phyloP scores from a whole-genome alignment of 139 green algal genomes.

The Chlorella sp. region DNA sequence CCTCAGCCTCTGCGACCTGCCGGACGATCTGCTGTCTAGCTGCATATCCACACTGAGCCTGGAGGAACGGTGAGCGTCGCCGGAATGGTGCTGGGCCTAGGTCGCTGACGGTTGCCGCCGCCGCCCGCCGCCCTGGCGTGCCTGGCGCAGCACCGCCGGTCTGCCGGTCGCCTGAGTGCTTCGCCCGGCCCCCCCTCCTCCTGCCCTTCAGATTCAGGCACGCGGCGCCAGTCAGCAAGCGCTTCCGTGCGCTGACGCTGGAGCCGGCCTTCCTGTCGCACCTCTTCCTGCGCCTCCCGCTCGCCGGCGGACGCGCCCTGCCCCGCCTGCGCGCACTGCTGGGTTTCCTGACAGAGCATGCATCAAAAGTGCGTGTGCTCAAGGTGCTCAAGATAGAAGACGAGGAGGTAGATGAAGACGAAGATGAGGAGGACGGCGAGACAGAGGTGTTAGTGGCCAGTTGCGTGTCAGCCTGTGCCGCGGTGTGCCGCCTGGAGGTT shows the following conservation, averaged over 20 bases:
- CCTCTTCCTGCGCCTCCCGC: background rate
- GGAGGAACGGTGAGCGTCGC: background rate
- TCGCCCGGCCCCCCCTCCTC: too few relatives aligned
- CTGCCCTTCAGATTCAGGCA: background rate
- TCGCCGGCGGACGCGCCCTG: background rate
- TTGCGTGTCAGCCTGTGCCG: background rate
- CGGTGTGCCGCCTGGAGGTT: background rate
- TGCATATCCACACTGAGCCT: background rate
- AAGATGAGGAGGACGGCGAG: background rate
- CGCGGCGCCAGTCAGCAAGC: background rate
- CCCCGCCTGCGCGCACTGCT: background rate
- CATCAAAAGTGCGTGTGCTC: background rate
- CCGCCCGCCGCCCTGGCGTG: too few relatives aligned
- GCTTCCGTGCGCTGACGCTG: background rate
- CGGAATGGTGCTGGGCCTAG: background rate
- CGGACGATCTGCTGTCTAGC: background rate
- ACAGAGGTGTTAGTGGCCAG: background rate
- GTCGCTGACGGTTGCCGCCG: background rate
- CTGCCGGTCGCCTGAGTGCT: too few relatives aligned
- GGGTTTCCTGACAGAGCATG: background rate
- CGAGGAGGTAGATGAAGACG: background rate
- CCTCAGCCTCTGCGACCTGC: background rate
- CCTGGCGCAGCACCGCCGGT: too few relatives aligned
- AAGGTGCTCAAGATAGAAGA: background rate
- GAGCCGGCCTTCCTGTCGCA: background rate